phyloP scores from a whole-genome alignment of 202 grass and related monocot genomes.

The Cymbopogon flexuosus region DNA sequence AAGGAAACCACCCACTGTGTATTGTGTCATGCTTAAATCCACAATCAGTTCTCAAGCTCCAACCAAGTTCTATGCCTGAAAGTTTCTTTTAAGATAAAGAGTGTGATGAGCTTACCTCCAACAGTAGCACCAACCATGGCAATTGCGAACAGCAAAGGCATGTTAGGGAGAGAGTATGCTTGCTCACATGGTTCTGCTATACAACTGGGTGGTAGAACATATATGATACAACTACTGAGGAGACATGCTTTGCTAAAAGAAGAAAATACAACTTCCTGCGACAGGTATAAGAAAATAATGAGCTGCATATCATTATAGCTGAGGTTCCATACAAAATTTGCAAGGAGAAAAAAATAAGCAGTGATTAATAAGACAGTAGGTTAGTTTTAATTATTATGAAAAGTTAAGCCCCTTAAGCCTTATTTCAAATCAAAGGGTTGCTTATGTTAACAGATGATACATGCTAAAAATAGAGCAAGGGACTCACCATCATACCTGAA shows the following conservation, averaged over 20 bases:
- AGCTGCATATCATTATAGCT: not conserved
- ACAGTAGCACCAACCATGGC: slow-evolving; percentile 48
- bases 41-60: not conserved
- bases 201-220: slow-evolving; percentile 49
- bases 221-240: slow-evolving; percentile 35
- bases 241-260: slow-evolving; percentile 46
- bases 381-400: slow-evolving; percentile 3
- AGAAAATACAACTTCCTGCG: slow-evolving; percentile 44
- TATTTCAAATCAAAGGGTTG: not conserved
- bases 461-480: not conserved
- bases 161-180: slow-evolving; percentile 75
- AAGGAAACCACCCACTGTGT: not conserved
- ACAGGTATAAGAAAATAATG: not conserved
- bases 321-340: not conserved
- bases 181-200: slow-evolving; percentile 73
- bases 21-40: not conserved
- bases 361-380: not conserved
- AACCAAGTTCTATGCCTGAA: not conserved
- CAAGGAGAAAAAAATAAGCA: not conserved
- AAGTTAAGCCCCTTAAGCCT: not conserved
- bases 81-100: not conserved
- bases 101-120: slow-evolving; percentile 32
- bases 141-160: slow-evolving; percentile 87
- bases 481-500: slow-evolving; percentile 81
- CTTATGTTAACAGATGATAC: not conserved